Conservation (phyloP, 257 asterid genomes). For the Petunia secreta region DNA sequence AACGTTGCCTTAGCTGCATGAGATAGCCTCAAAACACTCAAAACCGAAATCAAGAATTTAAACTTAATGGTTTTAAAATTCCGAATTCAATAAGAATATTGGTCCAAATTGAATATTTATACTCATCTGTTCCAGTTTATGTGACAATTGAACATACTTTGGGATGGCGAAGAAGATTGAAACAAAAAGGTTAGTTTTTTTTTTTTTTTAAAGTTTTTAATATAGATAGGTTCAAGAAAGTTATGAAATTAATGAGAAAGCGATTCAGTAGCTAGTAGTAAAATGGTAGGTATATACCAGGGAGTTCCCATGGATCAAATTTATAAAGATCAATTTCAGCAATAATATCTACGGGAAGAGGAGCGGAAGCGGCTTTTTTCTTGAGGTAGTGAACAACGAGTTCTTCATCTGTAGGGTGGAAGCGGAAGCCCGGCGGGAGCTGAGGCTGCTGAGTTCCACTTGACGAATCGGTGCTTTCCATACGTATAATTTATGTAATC, state of each 20-base stretch:
- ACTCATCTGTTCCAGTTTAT: no score
- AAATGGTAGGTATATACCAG: slow-evolving; percentile 37
- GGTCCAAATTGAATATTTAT: background rate
- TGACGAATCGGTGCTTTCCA: slow-evolving; percentile 66
- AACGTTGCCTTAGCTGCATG: slow-evolving; percentile 53
- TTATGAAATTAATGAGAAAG: background rate
- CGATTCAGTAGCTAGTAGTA: background rate
- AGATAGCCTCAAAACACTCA: background rate
- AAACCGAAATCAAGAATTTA: background rate
- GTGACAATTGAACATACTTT: no score
- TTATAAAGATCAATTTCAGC: slow-evolving; percentile 67
- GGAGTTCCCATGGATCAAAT: slow-evolving; percentile 70
- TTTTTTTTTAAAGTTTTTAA: no score
- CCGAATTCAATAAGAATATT: no score
- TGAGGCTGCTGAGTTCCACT: slow-evolving; percentile 54
- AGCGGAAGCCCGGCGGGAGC: slow-evolving; percentile 67
- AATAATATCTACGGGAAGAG: slow-evolving; percentile 60
- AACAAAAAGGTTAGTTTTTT: no score
- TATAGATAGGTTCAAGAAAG: background rate
- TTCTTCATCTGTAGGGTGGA: slow-evolving; percentile 76
- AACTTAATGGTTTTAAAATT: background rate
- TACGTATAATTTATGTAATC: background rate
- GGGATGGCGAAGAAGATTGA: no score
- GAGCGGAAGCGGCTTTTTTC: slow-evolving; percentile 52
- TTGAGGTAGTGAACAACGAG: slow-evolving; percentile 66